Evolutionary conservation across 306 rosid species (phyloP).

Genomic region (Medicago lupulina): DNA sequence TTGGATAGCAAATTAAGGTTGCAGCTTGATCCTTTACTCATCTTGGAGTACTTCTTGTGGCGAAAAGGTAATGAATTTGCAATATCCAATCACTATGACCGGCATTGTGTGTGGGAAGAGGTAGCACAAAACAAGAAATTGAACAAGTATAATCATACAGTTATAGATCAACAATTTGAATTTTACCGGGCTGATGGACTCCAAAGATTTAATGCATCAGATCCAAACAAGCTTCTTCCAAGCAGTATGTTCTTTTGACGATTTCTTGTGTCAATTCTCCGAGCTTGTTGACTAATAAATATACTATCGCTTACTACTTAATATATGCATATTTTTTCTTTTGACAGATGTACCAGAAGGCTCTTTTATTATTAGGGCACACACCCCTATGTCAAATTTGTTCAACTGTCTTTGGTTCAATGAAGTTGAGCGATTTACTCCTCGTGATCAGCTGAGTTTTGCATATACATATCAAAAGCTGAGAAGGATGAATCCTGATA

Average conservation of each 20-base stretch:
- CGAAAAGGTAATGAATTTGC: conserved; percentile 81
- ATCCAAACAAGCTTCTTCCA: conserved; percentile 82
- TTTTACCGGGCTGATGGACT: conserved; percentile 81
- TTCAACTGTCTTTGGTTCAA: conserved; percentile 98
- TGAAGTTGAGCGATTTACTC: conserved; percentile 90
- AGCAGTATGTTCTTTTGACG: conserved; percentile 66
- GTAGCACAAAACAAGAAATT: conserved; percentile 74
- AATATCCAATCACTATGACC: conserved; percentile 82
- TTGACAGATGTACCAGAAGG: conserved; percentile 90
- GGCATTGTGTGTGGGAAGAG: conserved; percentile 92
- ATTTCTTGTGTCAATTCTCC: conserved; percentile 19
- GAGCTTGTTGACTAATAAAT: conserved; percentile 11
- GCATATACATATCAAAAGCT: conserved; percentile 92
- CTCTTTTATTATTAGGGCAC: conserved; percentile 91
- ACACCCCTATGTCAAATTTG: conserved; percentile 95
- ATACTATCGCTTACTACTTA: conserved; percentile 17
- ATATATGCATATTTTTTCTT: background rate
- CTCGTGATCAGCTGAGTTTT: conserved; percentile 98
- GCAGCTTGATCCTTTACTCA: conserved; percentile 85
- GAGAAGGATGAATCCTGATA: conserved; percentile 86
- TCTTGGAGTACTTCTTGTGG: conserved; percentile 94
- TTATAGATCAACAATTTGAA: conserved; percentile 75
- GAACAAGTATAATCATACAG: conserved; percentile 80
- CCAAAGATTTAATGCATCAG: conserved; percentile 69
- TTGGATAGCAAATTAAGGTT: conserved; percentile 93